These are phyloP conservation scores for Penicillium turbatum DNA, from an alignment of 495 filamentous ascomycete genomes.

Conservation along the genomic window DNA sequence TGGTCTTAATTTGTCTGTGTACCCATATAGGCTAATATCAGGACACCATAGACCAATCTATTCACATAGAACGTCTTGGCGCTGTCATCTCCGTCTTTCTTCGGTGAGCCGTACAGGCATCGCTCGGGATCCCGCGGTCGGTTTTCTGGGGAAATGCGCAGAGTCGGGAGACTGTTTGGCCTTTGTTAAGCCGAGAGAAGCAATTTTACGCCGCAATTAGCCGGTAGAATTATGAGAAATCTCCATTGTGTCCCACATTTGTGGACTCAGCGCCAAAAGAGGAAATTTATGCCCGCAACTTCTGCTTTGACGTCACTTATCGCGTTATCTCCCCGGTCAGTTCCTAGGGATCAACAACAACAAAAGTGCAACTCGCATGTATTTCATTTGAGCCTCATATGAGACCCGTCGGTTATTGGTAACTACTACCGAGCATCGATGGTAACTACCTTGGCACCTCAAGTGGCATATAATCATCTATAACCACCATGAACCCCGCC, in stretches of 20 bases:
- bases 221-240: neutral
- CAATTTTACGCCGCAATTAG: neutral
- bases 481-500: slow-evolving; percentile 1
- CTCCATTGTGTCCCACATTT: neutral
- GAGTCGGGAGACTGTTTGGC: neutral
- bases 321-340: neutral
- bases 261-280: neutral
- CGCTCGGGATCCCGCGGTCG: slow-evolving; percentile 27
- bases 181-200: neutral
- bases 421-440: neutral
- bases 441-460: neutral
- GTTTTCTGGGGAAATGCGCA: slow-evolving; percentile 4
- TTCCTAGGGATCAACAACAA: neutral
- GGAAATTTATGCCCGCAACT: neutral
- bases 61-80: slow-evolving; percentile 4
- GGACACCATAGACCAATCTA: neutral
- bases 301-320: neutral
- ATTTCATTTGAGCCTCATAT: neutral
- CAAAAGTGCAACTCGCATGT: neutral
- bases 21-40: neutral
- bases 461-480: neutral
- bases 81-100: slow-evolving; percentile 8
- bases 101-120: slow-evolving; percentile 29
- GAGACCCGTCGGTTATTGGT: neutral
- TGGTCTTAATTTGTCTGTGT: neutral